Evolutionary conservation across 768 basidiomycete genomes (phyloP), one percentile per base, ranked within the genome.

Genomic region (Suillus brevipes): DNA sequence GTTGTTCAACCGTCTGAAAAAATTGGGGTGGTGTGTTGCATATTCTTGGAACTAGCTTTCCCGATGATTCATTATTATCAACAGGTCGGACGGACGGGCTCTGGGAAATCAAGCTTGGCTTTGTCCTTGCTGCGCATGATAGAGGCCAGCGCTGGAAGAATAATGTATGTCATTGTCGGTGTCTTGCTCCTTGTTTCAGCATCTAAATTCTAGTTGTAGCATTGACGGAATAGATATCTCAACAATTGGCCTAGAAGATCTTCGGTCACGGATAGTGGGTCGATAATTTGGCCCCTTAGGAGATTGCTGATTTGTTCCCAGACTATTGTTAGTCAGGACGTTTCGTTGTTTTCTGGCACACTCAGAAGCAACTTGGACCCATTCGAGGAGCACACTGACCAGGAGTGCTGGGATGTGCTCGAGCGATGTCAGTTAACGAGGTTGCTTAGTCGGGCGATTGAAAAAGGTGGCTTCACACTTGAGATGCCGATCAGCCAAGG

Each of bases 291-390:
- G 4, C 7, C 10, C 25, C 31, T 16, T 10, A 12, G 20, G 34
- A 50, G 20, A 23, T 60, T 23, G n/a, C 61, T 62, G 16, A 62
- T 23, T 13, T 28, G 18, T 62, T 16, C 16, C 16, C n/a, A 64
- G 59, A 64, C 59, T 31, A 64, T 61, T 34, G 64, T 85, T 90
- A 87, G 86, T 63, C 89, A 91, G 77, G 90, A 92, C 61, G 89
- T 91, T 1, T 85, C 88, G 0, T 77, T 94, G 4, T 92, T 92
- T 71, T 81, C 86, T 7, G 91, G 91, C 0, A 89, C 89, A 0
- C 83, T 94, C 4, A 80, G 86, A 50, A 88, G 85, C 73, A 92
- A 92, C 69, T 77, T 92, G 25, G 90, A 92, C 68, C 90, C 90
- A 1, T 82, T 90, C 65, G 80, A 79, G 25, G 79, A 84, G 67